These are phyloP conservation scores for Scutellaria minor DNA, from an alignment of 257 asterid genomes.

Conservation along the genomic window DNA sequence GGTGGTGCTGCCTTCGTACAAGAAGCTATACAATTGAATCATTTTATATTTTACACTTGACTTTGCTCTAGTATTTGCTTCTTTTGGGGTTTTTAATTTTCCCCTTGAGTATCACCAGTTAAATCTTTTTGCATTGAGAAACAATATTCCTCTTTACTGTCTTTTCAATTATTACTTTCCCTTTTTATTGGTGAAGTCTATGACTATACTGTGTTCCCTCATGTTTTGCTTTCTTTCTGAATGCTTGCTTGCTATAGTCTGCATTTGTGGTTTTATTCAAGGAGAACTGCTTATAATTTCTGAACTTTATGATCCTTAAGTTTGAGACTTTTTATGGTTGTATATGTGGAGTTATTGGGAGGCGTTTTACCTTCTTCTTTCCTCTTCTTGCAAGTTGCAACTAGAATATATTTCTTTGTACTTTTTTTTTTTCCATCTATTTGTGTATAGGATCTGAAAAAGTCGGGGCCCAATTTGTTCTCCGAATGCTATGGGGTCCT, in stretches of 20 bases:
- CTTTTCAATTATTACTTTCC: neutral
- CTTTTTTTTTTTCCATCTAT: neutral
- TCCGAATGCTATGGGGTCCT: neutral
- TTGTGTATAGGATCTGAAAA: neutral
- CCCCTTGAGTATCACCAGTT: constrained; percentile 2
- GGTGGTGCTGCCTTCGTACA: neutral
- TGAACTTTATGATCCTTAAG: neutral
- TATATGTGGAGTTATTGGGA: constrained; percentile 15
- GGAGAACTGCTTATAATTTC: constrained; percentile 7
- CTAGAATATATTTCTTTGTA: neutral
- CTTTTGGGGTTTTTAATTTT: neutral
- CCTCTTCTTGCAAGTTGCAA: constrained; percentile 15
- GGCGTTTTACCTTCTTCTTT: neutral
- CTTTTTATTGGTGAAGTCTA: neutral
- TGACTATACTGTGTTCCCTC: neutral
- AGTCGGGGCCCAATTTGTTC: too few relatives aligned
- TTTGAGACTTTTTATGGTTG: constrained; percentile 1
- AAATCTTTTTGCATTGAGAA: neutral
- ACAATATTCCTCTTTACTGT: neutral
- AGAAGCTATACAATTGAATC: neutral
- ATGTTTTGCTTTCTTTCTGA: neutral
- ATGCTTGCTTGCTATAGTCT: neutral
- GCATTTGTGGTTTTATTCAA: constrained; percentile 13
- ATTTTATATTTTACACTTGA: neutral
- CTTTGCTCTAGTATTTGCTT: neutral